These are phyloP conservation scores for Xylaria palmicola DNA, from an alignment of 495 filamentous ascomycete genomes.

Conservation along the genomic window DNA sequence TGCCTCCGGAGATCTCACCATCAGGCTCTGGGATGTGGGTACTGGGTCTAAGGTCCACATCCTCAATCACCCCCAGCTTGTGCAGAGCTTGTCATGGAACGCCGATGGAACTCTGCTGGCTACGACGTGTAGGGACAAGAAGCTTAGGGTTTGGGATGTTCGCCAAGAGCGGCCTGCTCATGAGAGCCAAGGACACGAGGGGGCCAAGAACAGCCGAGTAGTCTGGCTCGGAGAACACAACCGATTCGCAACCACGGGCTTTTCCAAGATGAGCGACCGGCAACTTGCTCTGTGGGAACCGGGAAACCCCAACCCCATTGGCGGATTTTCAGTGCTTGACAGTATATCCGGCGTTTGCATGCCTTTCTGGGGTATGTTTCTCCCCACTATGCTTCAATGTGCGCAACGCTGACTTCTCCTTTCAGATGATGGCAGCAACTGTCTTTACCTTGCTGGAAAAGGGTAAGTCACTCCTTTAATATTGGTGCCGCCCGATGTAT, in stretches of 20 bases:
- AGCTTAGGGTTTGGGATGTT: slow-evolving; percentile 94
- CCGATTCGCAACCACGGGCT: slow-evolving; percentile 91
- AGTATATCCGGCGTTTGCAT: slow-evolving; percentile 97
- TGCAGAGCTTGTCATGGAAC: slow-evolving; percentile 95
- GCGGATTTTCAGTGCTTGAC: slow-evolving; percentile 83
- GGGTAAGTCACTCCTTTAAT: slow-evolving; percentile 61
- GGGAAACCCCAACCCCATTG: slow-evolving; percentile 78
- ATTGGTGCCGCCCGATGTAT: not conserved
- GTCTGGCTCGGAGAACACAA: slow-evolving; percentile 97
- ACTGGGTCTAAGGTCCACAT: slow-evolving; percentile 69
- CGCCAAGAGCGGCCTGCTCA: slow-evolving; percentile 86
- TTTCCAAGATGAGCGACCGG: slow-evolving; percentile 96
- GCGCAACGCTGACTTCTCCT: slow-evolving; percentile 28
- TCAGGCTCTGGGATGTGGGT: slow-evolving; percentile 94
- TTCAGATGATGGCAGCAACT: slow-evolving; percentile 81
- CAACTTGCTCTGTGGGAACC: slow-evolving; percentile 96
- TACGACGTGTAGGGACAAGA: slow-evolving; percentile 97
- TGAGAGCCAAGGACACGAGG: slow-evolving; percentile 80
- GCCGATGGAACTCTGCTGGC: slow-evolving; percentile 85
- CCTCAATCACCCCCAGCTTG: slow-evolving; percentile 83
- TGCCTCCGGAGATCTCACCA: slow-evolving; percentile 88
- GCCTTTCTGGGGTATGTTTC: slow-evolving; percentile 84
- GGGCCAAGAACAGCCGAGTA: slow-evolving; percentile 93
- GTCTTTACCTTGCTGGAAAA: slow-evolving; percentile 91
- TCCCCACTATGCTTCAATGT: not conserved